Evolutionary conservation across 345 rosid species (phyloP).

Genomic region (Hibiscus tridactylites): DNA sequence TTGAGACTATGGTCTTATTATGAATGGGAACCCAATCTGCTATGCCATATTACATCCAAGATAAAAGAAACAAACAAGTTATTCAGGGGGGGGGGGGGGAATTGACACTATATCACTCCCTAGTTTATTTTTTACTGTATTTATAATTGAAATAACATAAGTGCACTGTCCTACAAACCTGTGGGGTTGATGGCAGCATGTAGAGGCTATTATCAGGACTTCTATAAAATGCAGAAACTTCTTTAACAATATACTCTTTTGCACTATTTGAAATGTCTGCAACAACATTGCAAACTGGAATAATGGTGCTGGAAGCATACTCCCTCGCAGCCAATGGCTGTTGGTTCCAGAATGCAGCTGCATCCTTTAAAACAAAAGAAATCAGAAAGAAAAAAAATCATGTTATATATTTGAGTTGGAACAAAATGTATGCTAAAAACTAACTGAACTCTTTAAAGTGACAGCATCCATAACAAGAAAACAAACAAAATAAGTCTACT

Average conservation of each 20-base stretch:
- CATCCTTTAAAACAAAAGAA: slow-evolving; percentile 47
- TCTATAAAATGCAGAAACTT: slow-evolving; percentile 72
- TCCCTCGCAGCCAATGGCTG: slow-evolving; percentile 84
- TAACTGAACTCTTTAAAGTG: neutral
- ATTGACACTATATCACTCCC: neutral
- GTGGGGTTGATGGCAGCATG: slow-evolving; percentile 92
- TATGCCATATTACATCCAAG: neutral
- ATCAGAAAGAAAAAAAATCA: neutral
- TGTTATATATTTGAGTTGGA: neutral
- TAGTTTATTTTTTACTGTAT: neutral
- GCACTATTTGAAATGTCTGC: slow-evolving; percentile 63
- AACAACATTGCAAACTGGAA: slow-evolving; percentile 72
- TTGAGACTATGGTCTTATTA: neutral
- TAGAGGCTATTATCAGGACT: slow-evolving; percentile 83
- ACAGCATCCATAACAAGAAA: neutral
- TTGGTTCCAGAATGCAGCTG: slow-evolving; percentile 79
- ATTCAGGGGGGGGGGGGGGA: neutral
- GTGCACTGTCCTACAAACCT: slow-evolving; percentile 38
- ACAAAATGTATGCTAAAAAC: neutral
- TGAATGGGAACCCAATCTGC: neutral
- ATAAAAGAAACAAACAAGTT: neutral
- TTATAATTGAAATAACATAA: neutral
- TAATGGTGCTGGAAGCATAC: slow-evolving; percentile 73
- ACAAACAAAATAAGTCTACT: neutral
- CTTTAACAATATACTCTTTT: slow-evolving; percentile 71